Conservation (phyloP, 2,329 filamentous ascomycete genomes). For the Colletotrichum spinosum region DNA sequence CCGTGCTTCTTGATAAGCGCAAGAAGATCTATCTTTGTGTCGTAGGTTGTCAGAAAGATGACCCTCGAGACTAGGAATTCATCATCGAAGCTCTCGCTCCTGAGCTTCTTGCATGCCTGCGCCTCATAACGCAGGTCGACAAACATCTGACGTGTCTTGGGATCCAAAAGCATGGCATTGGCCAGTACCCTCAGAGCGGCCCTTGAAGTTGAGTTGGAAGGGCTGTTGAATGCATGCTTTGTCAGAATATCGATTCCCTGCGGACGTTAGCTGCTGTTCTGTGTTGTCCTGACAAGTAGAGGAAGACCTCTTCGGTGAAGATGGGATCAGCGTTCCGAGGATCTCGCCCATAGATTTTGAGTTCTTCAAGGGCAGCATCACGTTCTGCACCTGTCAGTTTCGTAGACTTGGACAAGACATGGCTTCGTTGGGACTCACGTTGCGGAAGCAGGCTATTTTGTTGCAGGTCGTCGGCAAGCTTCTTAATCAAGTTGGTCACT, state of each 20-base stretch:
- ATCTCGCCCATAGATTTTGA: conserved; percentile 84
- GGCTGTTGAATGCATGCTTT: conserved; percentile 77
- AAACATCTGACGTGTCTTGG: conserved; percentile 76
- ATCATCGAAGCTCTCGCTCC: conserved; percentile 80
- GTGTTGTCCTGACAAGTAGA: not conserved
- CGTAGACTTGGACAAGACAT: conserved; percentile 68
- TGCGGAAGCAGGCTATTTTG: conserved; percentile 63
- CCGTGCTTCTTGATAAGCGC: conserved; percentile 73
- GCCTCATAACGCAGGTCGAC: conserved; percentile 76
- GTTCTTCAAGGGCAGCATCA: conserved; percentile 69
- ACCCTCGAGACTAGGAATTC: conserved; percentile 88
- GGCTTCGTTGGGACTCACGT: conserved; percentile 61
- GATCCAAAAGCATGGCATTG: conserved; percentile 81
- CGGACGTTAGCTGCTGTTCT: conserved; percentile 24
- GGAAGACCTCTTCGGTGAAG: conserved; percentile 78
- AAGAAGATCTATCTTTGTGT: conserved; percentile 74
- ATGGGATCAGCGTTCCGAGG: conserved; percentile 81
- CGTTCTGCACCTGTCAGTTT: conserved; percentile 67
- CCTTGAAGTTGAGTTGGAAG: conserved; percentile 72
- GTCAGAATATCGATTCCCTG: conserved; percentile 82
- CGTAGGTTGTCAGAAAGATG: conserved; percentile 84
- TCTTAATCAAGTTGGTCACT: conserved; percentile 72
- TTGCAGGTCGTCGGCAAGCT: conserved; percentile 71
- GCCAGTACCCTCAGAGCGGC: conserved; percentile 86
- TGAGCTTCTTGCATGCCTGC: conserved; percentile 77